These are phyloP conservation scores for Panellus pusillus DNA, from an alignment of 768 basidiomycete species.

Conservation along the genomic window DNA sequence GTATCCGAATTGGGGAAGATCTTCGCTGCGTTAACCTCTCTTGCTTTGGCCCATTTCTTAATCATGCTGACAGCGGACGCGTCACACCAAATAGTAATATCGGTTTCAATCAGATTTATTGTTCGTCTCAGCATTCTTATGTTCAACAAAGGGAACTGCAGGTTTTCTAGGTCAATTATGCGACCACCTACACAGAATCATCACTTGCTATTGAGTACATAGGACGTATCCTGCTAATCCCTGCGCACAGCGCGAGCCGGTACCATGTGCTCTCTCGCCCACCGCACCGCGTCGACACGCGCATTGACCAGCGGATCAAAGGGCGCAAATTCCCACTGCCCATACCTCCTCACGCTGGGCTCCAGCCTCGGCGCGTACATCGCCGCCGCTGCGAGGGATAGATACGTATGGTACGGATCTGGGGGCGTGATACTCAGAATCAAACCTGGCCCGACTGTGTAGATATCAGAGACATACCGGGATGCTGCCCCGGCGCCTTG, in stretches of 20 bases:
- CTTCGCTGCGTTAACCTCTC: too few relatives aligned
- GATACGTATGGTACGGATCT: constrained; percentile 97
- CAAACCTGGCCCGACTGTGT: not conserved
- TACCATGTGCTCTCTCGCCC: constrained; percentile 52
- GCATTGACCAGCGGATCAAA: constrained; percentile 77
- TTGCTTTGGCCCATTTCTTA: too few relatives aligned
- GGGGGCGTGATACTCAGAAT: not conserved
- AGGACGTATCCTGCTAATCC: not conserved
- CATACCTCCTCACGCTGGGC: constrained; percentile 23
- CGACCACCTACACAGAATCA: too few relatives aligned
- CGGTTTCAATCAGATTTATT: too few relatives aligned
- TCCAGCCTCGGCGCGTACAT: constrained; percentile 52
- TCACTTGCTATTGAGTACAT: too few relatives aligned
- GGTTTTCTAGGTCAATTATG: too few relatives aligned
- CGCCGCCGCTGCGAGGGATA: constrained; percentile 81
- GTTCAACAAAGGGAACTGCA: too few relatives aligned
- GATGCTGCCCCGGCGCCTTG: constrained; percentile 75
- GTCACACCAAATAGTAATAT: not conserved
- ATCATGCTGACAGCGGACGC: not conserved
- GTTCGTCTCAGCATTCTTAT: too few relatives aligned
- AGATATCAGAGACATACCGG: constrained; percentile 51
- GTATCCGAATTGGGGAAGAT: too few relatives aligned
- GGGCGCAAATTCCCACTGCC: constrained; percentile 53
- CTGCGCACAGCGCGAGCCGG: not conserved
- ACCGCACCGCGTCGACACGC: constrained; percentile 58